These are phyloP conservation scores for Lyophyllum shimeji DNA, from an alignment of 768 basidiomycete species.

Conservation along the genomic window DNA sequence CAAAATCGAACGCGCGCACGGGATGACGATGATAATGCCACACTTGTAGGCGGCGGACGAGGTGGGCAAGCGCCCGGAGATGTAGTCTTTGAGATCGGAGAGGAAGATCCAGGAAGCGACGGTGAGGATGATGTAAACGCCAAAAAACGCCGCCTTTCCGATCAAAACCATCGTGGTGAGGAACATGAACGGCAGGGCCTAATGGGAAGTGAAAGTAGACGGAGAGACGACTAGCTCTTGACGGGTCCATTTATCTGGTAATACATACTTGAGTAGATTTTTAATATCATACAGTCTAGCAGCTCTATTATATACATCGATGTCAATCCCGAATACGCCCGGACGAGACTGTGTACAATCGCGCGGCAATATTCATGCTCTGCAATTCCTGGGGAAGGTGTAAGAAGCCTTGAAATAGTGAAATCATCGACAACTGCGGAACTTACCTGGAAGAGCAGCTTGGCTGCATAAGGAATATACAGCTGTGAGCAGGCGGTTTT, in stretches of 20 bases:
- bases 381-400: slow-evolving; percentile 68
- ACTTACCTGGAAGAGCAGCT: slow-evolving; percentile 89
- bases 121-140: slow-evolving; percentile 55
- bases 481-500: slow-evolving; percentile 92
- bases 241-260: slow-evolving; percentile 14
- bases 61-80: slow-evolving; percentile 52
- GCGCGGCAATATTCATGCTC: slow-evolving; percentile 93
- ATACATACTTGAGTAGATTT: slow-evolving; percentile 19
- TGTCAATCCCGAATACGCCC: slow-evolving; percentile 76
- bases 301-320: slow-evolving; percentile 5
- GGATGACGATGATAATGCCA: slow-evolving; percentile 69
- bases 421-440: not conserved
- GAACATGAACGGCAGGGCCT: slow-evolving; percentile 69
- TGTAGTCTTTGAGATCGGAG: slow-evolving; percentile 91
- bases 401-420: not conserved
- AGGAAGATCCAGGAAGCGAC: slow-evolving; percentile 67
- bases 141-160: slow-evolving; percentile 54
- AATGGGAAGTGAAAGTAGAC: slow-evolving; percentile 40
- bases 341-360: slow-evolving; percentile 83
- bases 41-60: slow-evolving; percentile 63
- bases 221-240: slow-evolving; percentile 30
- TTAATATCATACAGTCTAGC: slow-evolving; percentile 21
- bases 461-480: slow-evolving; percentile 96
- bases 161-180: slow-evolving; percentile 44
- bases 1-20: slow-evolving; percentile 50